A percentile compares a stretch with the other conserved stretches of the same genome.
phyloP scores from a whole-genome alignment of 148 eudicot species.

The Dysphania ambrosioides region DNA sequence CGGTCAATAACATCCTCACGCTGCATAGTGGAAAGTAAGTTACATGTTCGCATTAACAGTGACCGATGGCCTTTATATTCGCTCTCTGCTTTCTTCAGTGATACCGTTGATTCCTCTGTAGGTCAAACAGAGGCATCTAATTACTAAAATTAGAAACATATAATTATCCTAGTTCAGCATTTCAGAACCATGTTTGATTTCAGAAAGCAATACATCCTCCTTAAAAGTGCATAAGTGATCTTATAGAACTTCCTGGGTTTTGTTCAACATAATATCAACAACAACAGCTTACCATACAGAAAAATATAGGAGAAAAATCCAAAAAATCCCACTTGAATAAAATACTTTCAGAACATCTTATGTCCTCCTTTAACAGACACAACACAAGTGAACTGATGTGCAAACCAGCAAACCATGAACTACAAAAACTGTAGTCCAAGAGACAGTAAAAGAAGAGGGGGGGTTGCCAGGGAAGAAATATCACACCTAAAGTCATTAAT shows the following conservation, averaged over 20 bases:
- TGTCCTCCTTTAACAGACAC: neutral
- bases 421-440: neutral
- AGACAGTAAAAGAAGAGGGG: neutral
- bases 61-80: constrained; percentile 94
- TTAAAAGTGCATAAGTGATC: neutral
- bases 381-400: neutral
- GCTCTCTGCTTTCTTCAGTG: constrained; percentile 71
- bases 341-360: neutral
- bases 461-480: neutral
- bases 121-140: neutral
- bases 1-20: constrained; percentile 93
- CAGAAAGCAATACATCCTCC: neutral
- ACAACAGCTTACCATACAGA: neutral
- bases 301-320: neutral
- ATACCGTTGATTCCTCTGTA: constrained; percentile 91
- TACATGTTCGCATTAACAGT: constrained; percentile 73
- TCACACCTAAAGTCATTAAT: constrained; percentile 68
- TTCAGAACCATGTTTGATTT: neutral
- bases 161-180: constrained; percentile 7
- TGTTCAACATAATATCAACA: neutral
- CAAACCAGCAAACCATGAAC: neutral
- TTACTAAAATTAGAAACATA: constrained; percentile 5
- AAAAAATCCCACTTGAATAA: neutral
- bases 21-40: constrained; percentile 90
- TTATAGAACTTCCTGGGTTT: neutral